These are phyloP conservation scores for Toxoplasma gondii DNA, from an alignment of 169 alveolate species.

Conservation along the genomic window DNA sequence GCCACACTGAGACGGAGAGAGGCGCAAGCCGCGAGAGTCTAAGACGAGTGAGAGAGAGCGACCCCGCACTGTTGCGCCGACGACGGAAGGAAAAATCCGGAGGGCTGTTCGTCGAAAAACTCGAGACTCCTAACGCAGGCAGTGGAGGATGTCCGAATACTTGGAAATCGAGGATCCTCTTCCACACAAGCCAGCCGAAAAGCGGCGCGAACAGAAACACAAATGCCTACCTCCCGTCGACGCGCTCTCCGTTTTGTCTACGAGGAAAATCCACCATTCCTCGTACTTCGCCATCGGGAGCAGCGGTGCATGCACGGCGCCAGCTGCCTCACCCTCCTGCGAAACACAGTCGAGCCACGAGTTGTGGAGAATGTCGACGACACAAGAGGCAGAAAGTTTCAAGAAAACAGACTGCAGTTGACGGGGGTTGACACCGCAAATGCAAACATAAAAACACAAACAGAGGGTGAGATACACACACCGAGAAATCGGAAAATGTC, in stretches of 20 bases:
- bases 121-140: no score
- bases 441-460: no score
- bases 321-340: conserved; percentile 82
- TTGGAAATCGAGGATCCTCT: no score
- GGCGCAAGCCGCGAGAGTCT: not conserved
- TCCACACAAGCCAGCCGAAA: not conserved
- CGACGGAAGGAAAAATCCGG: no score
- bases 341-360: not conserved
- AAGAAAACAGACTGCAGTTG: no score
- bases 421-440: no score
- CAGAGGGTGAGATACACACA: no score
- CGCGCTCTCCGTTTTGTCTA: conserved; percentile 65
- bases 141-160: no score
- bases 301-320: conserved; percentile 90
- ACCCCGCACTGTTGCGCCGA: no score
- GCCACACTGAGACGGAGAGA: not conserved
- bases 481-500: not conserved
- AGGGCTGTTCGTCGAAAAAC: not conserved
- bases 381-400: not conserved
- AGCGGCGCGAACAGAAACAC: not conserved
- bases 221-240: conserved; percentile 40
- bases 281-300: conserved; percentile 88
- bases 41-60: no score
- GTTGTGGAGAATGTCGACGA: not conserved
- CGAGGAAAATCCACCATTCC: conserved; percentile 88